Conservation (phyloP, 768 basidiomycete species). For the Russula emetica region DNA sequence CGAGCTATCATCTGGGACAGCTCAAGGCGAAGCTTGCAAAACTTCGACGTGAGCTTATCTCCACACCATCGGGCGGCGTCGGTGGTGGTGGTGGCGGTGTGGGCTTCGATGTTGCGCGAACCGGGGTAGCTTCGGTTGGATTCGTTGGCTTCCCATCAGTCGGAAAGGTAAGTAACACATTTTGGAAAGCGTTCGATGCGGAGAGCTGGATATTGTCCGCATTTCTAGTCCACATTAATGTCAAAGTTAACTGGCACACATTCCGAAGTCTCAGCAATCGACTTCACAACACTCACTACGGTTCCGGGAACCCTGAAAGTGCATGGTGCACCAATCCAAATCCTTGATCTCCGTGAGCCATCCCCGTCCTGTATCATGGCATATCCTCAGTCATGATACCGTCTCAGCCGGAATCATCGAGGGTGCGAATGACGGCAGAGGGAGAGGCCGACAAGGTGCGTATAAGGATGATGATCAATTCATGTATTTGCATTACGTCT, state of each 20-base stretch:
- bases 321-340: conserved; percentile 94
- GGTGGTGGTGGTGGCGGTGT: conserved; percentile 83
- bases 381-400: conserved; percentile 24
- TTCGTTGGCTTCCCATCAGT: conserved; percentile 93
- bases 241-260: conserved; percentile 95
- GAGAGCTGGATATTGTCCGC: conserved; percentile 11
- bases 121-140: conserved; percentile 95
- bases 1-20: conserved; percentile 93
- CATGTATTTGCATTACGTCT: background rate
- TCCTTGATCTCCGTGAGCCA: conserved; percentile 78
- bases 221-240: conserved; percentile 79
- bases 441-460: conserved; percentile 89
- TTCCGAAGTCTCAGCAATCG: conserved; percentile 92
- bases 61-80: conserved; percentile 65
- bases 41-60: conserved; percentile 88
- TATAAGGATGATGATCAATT: conserved; percentile 23
- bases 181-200: conserved; percentile 5
- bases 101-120: conserved; percentile 97
- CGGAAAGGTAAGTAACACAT: conserved; percentile 59
- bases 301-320: conserved; percentile 93
- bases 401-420: conserved; percentile 89
- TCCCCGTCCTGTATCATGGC: background rate
- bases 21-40: conserved; percentile 99
- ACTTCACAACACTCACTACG: conserved; percentile 94
- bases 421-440: conserved; percentile 93